Evolutionary conservation across 2,329 filamentous ascomycete genomes (phyloP).

Genomic region (Pseudopyrenochaeta lycopersici): DNA sequence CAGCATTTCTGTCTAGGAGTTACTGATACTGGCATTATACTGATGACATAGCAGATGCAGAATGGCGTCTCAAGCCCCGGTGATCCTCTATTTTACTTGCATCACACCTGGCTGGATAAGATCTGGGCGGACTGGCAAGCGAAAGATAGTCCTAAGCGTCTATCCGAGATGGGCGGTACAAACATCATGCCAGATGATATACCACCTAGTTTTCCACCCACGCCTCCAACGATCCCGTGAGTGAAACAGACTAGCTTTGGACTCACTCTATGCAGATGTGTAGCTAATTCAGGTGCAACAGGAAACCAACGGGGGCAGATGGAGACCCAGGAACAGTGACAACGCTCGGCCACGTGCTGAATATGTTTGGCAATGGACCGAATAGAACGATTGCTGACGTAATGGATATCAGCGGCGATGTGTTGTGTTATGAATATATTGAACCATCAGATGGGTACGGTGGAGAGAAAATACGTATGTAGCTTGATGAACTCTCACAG

Average conservation of each 20-base stretch:
- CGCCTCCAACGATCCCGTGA: conserved; percentile 10
- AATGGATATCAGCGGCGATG: conserved; percentile 23
- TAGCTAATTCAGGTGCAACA: too few relatives aligned
- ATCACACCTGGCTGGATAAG: conserved; percentile 33
- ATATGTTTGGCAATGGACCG: conserved; percentile 17
- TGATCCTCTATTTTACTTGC: conserved; percentile 34
- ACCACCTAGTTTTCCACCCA: conserved; percentile 6
- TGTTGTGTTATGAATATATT: conserved; percentile 32
- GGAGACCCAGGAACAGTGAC: conserved; percentile 26
- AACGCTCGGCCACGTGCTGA: conserved; percentile 28
- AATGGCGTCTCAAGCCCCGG: conserved; percentile 25
- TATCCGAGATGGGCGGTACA: conserved; percentile 21
- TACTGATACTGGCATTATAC: background rate
- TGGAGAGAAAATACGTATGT: too few relatives aligned
- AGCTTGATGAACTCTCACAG: too few relatives aligned
- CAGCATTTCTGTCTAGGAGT: background rate
- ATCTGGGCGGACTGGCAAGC: conserved; percentile 32
- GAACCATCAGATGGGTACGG: too few relatives aligned
- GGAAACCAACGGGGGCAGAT: conserved; percentile 1
- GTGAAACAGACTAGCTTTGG: too few relatives aligned
- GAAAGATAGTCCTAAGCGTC: conserved; percentile 1
- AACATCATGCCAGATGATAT: conserved; percentile 8
- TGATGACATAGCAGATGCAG: conserved; percentile 17
- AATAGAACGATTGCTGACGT: conserved; percentile 27
- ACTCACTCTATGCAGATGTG: too few relatives aligned